Conservation (phyloP, 1,284 basidiomycete genomes). For the Stygiomarasmius scandens region DNA sequence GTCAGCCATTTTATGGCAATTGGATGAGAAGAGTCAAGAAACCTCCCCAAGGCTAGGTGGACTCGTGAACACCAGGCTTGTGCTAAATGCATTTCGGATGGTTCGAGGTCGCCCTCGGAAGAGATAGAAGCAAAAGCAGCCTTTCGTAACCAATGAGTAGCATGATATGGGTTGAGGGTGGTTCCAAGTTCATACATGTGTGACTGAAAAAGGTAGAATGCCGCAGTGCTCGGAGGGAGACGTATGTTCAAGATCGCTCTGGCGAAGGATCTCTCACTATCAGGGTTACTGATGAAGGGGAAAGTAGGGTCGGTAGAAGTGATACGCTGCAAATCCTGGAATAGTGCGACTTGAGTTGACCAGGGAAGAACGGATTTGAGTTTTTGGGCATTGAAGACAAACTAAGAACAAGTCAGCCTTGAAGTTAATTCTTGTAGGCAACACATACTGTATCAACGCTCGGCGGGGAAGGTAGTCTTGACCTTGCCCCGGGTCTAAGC, state of each 20-base stretch:
- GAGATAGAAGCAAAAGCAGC: no score
- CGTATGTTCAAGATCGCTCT: neutral
- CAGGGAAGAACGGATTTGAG: constrained; percentile 4
- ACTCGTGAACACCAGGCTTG: constrained; percentile 13
- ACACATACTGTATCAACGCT: neutral
- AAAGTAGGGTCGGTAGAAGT: no score
- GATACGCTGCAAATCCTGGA: constrained; percentile 2
- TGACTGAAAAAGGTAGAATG: constrained; percentile 12
- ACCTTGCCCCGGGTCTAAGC: constrained; percentile 8
- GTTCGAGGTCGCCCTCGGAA: no score
- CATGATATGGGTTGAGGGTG: neutral
- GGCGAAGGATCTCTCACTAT: no score
- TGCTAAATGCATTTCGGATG: no score
- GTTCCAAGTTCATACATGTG: constrained; percentile 13
- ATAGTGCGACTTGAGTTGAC: neutral
- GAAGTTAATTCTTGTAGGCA: neutral
- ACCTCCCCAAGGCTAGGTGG: constrained; percentile 1
- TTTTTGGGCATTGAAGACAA: constrained; percentile 8
- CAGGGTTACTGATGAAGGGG: no score
- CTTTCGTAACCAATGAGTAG: constrained; percentile 4
- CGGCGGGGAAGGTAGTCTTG: constrained; percentile 7
- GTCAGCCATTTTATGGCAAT: constrained; percentile 3
- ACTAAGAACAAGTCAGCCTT: neutral
- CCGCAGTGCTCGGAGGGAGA: constrained; percentile 2
- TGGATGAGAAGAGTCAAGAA: neutral